Conservation (phyloP, 768 basidiomycete genomes). For the Dioszegia crocea region DNA sequence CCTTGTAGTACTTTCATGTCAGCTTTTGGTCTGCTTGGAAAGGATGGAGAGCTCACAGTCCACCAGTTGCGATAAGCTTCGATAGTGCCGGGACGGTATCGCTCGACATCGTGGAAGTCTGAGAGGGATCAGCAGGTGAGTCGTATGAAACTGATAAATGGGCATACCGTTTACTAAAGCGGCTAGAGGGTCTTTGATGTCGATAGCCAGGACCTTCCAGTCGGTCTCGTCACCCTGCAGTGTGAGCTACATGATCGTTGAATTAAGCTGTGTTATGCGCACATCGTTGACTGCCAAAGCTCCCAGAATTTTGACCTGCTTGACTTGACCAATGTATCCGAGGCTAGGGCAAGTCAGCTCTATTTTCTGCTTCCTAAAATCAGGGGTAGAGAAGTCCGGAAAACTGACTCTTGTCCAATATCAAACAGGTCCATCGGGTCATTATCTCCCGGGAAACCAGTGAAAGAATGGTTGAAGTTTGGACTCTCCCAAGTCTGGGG, state of each 20-base stretch:
- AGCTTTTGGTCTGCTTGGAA: too few species aligned
- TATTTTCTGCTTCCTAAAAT: too few species aligned
- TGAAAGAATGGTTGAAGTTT: slow-evolving; percentile 8
- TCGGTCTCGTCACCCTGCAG: slow-evolving; percentile 6
- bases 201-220: slow-evolving; percentile 7
- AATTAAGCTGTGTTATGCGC: neutral
- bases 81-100: slow-evolving; percentile 4
- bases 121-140: neutral
- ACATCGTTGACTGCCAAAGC: slow-evolving; percentile 3
- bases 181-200: slow-evolving; percentile 5
- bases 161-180: neutral
- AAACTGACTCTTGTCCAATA: slow-evolving; percentile 9
- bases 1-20: slow-evolving; percentile 1
- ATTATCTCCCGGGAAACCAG: slow-evolving; percentile 6
- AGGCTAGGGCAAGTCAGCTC: neutral
- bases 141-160: too few species aligned
- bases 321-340: slow-evolving; percentile 4
- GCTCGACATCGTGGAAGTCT: slow-evolving; percentile 1
- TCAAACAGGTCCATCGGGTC: slow-evolving; percentile 9
- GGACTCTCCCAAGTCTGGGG: slow-evolving; percentile 6
- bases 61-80: slow-evolving; percentile 4
- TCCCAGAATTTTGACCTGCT: slow-evolving; percentile 8
- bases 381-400: too few species aligned
- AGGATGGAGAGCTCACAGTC: slow-evolving; percentile 2
- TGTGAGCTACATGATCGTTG: neutral